Base-by-base conservation (phyloP, 169 alveolate species). In the Plasmodium inui region DNA sequence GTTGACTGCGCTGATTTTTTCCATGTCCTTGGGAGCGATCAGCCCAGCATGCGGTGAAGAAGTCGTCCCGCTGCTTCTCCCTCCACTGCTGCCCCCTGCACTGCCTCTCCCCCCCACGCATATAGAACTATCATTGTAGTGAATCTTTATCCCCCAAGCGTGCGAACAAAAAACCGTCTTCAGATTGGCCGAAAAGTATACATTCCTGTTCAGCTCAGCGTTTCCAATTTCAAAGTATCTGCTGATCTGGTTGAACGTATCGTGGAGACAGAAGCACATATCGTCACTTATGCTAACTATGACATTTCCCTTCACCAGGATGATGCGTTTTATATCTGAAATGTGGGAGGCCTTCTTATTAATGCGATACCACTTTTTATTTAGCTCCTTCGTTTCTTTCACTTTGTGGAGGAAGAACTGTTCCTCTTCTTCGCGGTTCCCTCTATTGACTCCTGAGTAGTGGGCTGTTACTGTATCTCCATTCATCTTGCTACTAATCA, bases 241-340 rank as follows among this genome's bases (percentile, higher is more conserved):
- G 19, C 81, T 78, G 8, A 10, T 1, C 41, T 37, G 32, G 28
- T 78, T 78, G 1, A 12, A 6, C 1, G 39, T 46, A 30, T 80
- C 82, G 46, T 79, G 22, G n/a, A 46, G 41, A 44, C 89, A 89
- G 71, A 79, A 79, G 10, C 84, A 57, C 71, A 79, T 41, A 53
- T 89, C 94, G n/a, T 89, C 94, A 61, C 94, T 89, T 12, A 89
- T 67, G 0, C 76, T 89, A 39, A 89, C 8, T 0, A 89, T 7
- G 1, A 10, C 0, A 12, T 50, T 61, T 26, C 44, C 39, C 39
- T 19, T 41, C 3, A 89, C 17, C n/a, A 12, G 46, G 19, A 89
- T 2, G 5, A 89, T 89, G 22, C 72, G 37, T 67, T 72, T 89
- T 19, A 89, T 89, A 28, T 89, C 94, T 34, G 94, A 34, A 4